A percentile compares a stretch with the other conserved stretches of the same genome.
phyloP scores from a whole-genome alignment of 2,329 filamentous ascomycete genomes.

The Trichoderma semiorbis region DNA sequence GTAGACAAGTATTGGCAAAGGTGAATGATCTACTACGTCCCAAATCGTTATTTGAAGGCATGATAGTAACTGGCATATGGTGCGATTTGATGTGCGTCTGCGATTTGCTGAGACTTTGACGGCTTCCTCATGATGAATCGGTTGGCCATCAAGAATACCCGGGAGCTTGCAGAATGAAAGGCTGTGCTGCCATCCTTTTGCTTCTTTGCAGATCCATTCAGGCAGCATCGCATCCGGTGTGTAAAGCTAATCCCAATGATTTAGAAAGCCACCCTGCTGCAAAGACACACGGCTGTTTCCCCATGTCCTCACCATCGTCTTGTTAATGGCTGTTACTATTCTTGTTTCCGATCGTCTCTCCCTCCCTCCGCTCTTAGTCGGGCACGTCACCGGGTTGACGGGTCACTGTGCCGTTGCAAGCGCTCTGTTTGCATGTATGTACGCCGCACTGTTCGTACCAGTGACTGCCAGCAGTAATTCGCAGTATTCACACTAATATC shows the following conservation, averaged over 20 bases:
- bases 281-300: background rate
- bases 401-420: slow-evolving; percentile 6
- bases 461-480: background rate
- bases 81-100: background rate
- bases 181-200: background rate
- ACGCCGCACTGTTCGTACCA: background rate
- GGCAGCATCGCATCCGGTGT: background rate
- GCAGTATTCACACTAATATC: background rate
- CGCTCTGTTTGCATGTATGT: background rate
- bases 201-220: background rate
- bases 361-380: background rate
- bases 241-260: background rate
- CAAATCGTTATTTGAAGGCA: background rate
- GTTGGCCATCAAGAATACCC: background rate
- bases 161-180: background rate
- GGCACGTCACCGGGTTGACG: background rate
- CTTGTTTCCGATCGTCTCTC: background rate
- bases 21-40: background rate
- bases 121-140: background rate
- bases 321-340: slow-evolving; percentile 5
- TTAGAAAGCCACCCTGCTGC: background rate
- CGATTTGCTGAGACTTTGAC: background rate
- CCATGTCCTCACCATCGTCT: background rate
- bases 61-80: background rate
- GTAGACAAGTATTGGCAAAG: background rate